Base-by-base conservation (phyloP, 2,329 filamentous ascomycete species). In the Seiridium unicorne region DNA sequence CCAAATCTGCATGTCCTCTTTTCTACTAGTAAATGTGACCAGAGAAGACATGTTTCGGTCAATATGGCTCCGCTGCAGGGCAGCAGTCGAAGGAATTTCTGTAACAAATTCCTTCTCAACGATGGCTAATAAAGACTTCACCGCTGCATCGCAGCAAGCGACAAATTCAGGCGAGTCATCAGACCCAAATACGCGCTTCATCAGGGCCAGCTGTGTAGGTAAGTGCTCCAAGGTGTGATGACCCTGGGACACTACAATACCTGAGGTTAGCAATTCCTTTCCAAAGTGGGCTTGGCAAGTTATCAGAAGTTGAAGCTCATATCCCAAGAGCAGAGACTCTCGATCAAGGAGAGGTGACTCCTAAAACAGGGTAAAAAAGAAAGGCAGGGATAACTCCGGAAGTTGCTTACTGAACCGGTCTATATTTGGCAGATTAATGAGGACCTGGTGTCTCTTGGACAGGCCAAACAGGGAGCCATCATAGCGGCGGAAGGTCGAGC, bases 381-480 rank as follows among this genome's bases (percentile, higher is more conserved):
- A 26, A 26, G 18, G 18, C 18, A 26, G 18, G 2, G 18, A 26
- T 26, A 26, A 2, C 18, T 26, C 18, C 18, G 18, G 18, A 26
- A 26, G 18, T 26, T 26, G 18, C 18, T 26, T 26, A 26, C 18
- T 53, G 38, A 63, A 55, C n/a, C 55, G 49, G 31, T 65, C 63
- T 6, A 59, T 51, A 35, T 60, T 61, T 10, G 61, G 51, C 38
- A 61, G 67, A 40, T 70, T 65, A 46, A 68, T 64, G 42, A 68
- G 61, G 32, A 68, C 63, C 48, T 69, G 67, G 38, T 69, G 62
- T n/a, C 64, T 60, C 9, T 64, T 62, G 65, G 72, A 74, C 18
- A 70, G 60, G 35, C 63, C 63, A 35, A 53, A 65, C 18, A 62
- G n/a, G 4, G 58, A 60, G 34, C 58, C 58, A 46, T 44, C 44